Base-by-base conservation (phyloP, 768 basidiomycete species). In the Clathrus columnatus region DNA sequence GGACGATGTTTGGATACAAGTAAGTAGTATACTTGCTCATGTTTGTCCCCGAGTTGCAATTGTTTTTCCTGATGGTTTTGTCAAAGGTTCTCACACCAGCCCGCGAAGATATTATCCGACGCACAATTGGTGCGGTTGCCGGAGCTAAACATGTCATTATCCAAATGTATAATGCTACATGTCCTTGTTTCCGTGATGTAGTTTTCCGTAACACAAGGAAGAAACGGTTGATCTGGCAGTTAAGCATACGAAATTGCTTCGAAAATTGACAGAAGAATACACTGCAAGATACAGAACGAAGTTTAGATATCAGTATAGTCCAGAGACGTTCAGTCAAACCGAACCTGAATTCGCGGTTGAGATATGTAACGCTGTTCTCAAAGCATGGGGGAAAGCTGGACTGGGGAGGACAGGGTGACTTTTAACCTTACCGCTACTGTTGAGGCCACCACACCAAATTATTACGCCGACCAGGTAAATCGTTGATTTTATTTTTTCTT, bases 81-180 rank as follows among this genome's bases (percentile, higher is more conserved):
- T n/a, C n/a, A n/a, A 54, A 99, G 93, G 96, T 98, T 63, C 79
- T 98, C 65, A 95, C 94, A 14, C 94, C 94, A 44, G 94, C 96
- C 26, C 83, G 96, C 56, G 91, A 91, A 65, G 96, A 98, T 65
- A 81, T 98, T 61, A 96, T 98, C 71, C 84, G 77, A 62, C 83
- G 87, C 27, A 95, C 96, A 0, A 78, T 99, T 64, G 90, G 92
- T 51, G 71, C 92, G 21, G 85, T 96, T 20, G 87, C 86, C 18
- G 96, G 95, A 29, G 73, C 84, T 41, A 97, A 93, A 65, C 78
- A 82, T 59, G 95, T 89, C 49, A 98, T 99, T 67, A 81, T 98
- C 45, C 96, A 98, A 72, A 93, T 98, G 91, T 99, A 99, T 73
- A 99, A 98, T 66, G 96, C 96, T 18, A 95, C 92, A n/a, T 92